phyloP scores from a whole-genome alignment of 345 rosid genomes.

The Rhizophora apiculata region DNA sequence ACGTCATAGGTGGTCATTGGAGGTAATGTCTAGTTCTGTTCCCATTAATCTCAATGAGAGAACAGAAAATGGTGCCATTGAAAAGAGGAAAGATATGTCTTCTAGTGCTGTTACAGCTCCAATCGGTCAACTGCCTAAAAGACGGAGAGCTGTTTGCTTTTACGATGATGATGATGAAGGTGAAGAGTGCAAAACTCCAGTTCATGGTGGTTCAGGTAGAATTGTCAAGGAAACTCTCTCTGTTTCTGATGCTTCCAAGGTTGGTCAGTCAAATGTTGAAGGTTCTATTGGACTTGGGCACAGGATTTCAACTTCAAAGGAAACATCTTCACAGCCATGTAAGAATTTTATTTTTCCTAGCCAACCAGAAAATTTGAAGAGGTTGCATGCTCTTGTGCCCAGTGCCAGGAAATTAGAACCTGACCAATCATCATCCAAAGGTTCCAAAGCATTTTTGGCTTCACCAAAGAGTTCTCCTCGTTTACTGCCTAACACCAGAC shows the following conservation, averaged over 20 bases:
- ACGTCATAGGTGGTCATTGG: constrained; percentile 54
- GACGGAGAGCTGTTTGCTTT: constrained; percentile 72
- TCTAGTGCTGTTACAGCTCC: constrained; percentile 34
- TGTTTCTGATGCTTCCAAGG: constrained; percentile 34
- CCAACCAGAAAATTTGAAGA: constrained; percentile 25
- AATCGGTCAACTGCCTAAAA: constrained; percentile 46
- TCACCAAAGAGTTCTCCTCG: constrained; percentile 59
- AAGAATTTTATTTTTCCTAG: constrained; percentile 33
- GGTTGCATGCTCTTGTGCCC: constrained; percentile 26
- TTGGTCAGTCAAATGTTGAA: constrained; percentile 27
- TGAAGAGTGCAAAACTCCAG: constrained; percentile 75
- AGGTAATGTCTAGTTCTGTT: constrained; percentile 55
- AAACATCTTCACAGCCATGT: constrained; percentile 28
- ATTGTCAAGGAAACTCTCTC: constrained; percentile 31
- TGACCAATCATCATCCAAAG: constrained; percentile 34
- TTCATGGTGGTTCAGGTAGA: constrained; percentile 53
- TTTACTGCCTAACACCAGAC: constrained; percentile 14
- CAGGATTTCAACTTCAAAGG: constrained; percentile 20
- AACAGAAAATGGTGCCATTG: constrained; percentile 35
- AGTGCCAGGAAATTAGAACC: constrained; percentile 41
- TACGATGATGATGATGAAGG: constrained; percentile 62
- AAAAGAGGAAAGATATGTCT: constrained; percentile 37
- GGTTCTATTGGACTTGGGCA: constrained; percentile 34
- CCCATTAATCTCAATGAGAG: constrained; percentile 39
- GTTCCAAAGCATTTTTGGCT: constrained; percentile 33